Base-by-base conservation (phyloP, 2,329 filamentous ascomycete genomes). In the Myriangium duriaei region DNA sequence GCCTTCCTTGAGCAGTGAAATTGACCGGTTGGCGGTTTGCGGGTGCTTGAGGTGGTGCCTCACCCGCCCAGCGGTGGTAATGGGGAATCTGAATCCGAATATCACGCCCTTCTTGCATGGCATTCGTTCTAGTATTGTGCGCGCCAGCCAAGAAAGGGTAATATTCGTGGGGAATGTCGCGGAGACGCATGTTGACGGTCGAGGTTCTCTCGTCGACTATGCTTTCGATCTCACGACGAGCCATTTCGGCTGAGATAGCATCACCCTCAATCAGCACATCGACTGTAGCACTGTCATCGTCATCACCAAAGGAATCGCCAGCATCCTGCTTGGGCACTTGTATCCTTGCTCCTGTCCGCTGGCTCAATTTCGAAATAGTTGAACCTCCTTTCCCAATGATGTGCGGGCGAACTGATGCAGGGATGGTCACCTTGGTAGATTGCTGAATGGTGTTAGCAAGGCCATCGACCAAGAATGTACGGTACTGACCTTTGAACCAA, bases 381-480 rank as follows among this genome's bases (percentile, higher is more conserved):
- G 84, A 74, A 42, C 92, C 92, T 55, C 81, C 79, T 55, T 84
- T 86, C 50, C 91, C 92, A 56, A 98, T 96, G 60, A 98, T 87
- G 60, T 88, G 81, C 37, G 87, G 76, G 44, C 86, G 78, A 14
- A 85, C 76, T 28, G 85, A 88, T 34, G 79, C 73, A 37, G 88
- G 91, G 47, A 98, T 80, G 2, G 82, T 70, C 34, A 96, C 75
- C 47, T 76, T 79, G 53, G 83, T 69, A 37, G 71, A 70, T 67
- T 77, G 72, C n/a, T n/a, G n/a, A n/a, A n/a, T n/a, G 72, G 79
- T 35, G 15, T 37, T 14, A 30, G 3, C 24, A 26, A 16, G 30
- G 31, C 13, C 11, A 18, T 24, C 11, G 15, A 18, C 9, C 29
- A 38, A 37, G 14, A 39, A 54, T 69, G 49, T 64, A 87, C 83